phyloP scores from a whole-genome alignment of 164 flowering plant species.

The Platanus orientalis region DNA sequence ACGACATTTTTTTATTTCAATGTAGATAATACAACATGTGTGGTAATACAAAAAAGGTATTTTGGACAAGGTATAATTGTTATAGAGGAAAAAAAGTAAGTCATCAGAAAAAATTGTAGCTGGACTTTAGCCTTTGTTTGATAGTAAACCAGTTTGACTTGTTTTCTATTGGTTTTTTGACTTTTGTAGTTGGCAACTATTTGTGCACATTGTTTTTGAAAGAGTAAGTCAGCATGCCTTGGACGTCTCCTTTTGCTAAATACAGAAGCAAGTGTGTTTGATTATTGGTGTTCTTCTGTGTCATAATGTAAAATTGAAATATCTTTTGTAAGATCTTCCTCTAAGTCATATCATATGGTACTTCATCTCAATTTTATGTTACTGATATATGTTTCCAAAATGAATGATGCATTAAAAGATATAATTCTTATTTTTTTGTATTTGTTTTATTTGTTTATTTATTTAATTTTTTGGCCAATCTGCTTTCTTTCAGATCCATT shows the following conservation, averaged over 20 bases:
- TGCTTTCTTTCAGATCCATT: background rate
- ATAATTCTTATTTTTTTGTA: background rate
- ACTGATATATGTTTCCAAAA: background rate
- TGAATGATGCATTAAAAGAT: background rate
- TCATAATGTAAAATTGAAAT: constrained; percentile 19
- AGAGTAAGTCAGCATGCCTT: background rate
- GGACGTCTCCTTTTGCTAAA: constrained; percentile 2
- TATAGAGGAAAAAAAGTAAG: too few relatives aligned
- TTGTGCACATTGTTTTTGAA: background rate
- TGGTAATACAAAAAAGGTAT: too few relatives aligned
- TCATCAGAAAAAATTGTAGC: too few relatives aligned
- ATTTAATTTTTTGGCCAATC: too few relatives aligned
- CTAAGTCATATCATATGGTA: background rate
- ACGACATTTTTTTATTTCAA: too few relatives aligned
- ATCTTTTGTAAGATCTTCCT: constrained; percentile 6
- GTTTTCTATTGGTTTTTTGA: background rate
- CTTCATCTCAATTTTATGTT: background rate
- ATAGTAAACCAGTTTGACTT: background rate
- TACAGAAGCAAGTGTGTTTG: constrained; percentile 17
- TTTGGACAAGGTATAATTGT: too few relatives aligned
- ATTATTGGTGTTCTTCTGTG: constrained; percentile 24
- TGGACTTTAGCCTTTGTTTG: too few relatives aligned
- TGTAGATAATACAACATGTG: too few relatives aligned
- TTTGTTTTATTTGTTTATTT: background rate
- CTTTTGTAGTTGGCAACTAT: background rate